These are phyloP conservation scores for Thymus quinquecostatus DNA, from an alignment of 257 asterid species.

Conservation along the genomic window DNA sequence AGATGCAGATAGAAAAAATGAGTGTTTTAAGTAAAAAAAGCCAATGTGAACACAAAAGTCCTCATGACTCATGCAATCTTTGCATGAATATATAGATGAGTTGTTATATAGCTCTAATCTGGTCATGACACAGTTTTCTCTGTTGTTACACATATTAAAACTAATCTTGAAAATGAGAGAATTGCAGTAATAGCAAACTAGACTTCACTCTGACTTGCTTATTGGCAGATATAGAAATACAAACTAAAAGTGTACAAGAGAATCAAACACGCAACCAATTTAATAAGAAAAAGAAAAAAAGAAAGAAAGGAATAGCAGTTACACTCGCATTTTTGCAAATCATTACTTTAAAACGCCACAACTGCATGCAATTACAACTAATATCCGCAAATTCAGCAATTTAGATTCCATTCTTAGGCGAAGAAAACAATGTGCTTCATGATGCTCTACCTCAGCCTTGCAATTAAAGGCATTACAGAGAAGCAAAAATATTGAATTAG, in stretches of 20 bases:
- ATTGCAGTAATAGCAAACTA: background rate
- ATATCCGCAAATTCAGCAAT: slow-evolving; percentile 1
- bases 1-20: too few relatives aligned
- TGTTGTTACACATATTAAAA: too few relatives aligned
- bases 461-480: slow-evolving; percentile 16
- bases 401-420: background rate
- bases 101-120: too few relatives aligned
- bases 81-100: too few relatives aligned
- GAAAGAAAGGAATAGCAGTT: background rate
- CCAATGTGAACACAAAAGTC: too few relatives aligned
- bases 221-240: background rate
- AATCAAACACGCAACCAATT: too few relatives aligned
- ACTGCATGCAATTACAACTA: background rate
- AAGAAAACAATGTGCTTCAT: slow-evolving; percentile 12
- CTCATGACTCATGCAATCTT: too few relatives aligned
- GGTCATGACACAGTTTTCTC: too few relatives aligned
- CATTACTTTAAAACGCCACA: background rate
- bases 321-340: background rate
- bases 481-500: slow-evolving; percentile 4
- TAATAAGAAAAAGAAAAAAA: background rate
- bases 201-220: background rate
- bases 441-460: background rate
- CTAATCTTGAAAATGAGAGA: background rate
- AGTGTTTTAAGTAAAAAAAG: too few relatives aligned
- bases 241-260: background rate